Percentiles rank a stretch among this genome's conserved stretches.
These are phyloP conservation scores for Cyberlindnera meyerae DNA, from an alignment of 805 yeast species.

Conservation along the genomic window DNA sequence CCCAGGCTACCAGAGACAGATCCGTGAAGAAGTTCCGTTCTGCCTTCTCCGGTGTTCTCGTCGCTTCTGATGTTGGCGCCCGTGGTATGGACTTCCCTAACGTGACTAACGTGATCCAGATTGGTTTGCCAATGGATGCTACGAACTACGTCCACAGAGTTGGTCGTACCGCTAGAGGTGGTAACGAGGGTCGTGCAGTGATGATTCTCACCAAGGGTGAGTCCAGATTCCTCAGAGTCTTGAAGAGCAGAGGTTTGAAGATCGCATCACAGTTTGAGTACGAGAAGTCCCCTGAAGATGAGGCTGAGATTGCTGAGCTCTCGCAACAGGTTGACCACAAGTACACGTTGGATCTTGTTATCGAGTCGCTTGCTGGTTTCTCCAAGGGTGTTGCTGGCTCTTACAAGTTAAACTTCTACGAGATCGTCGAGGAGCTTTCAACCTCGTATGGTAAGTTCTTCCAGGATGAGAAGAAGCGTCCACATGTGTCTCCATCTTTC, in stretches of 20 bases:
- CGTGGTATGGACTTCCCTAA: constrained; percentile 95
- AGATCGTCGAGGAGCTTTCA: constrained; percentile 30
- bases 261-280: constrained; percentile 42
- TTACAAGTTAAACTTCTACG: constrained; percentile 29
- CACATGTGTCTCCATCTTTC: constrained; percentile 19
- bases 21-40: constrained; percentile 51
- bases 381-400: constrained; percentile 30
- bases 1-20: constrained; percentile 63
- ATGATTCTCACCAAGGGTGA: constrained; percentile 56
- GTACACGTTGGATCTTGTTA: constrained; percentile 27
- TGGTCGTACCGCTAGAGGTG: constrained; percentile 96
- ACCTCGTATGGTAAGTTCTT: constrained; percentile 25
- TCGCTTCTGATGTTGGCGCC: constrained; percentile 91
- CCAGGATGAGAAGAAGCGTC: constrained; percentile 16
- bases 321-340: constrained; percentile 23
- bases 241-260: constrained; percentile 50
- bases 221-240: constrained; percentile 44
- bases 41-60: constrained; percentile 49
- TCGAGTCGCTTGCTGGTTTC: constrained; percentile 33
- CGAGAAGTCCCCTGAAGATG: constrained; percentile 33
- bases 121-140: constrained; percentile 67
- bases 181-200: constrained; percentile 67
- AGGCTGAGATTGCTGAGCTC: constrained; percentile 27
- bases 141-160: constrained; percentile 89
- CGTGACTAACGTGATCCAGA: constrained; percentile 80